Base-by-base conservation (phyloP, 78 protist species). In the Chrysochromulina tobinii region DNA sequence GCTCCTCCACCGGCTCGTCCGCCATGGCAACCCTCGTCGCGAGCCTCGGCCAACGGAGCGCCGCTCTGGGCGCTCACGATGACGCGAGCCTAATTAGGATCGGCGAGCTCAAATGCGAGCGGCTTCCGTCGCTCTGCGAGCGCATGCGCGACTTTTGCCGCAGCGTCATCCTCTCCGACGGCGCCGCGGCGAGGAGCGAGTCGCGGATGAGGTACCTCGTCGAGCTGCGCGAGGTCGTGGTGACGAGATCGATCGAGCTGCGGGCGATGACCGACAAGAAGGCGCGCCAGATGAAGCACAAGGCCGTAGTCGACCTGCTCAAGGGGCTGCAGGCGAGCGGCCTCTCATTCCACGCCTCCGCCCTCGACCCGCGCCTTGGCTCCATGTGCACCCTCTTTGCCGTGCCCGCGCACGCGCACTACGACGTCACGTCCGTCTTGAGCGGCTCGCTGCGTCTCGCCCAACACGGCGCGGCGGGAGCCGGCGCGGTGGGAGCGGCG, bases 271-370 rank as follows among this genome's bases (percentile, higher is more conserved):
- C 54, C 59, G 64, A 27, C 79, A 87, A 87, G 57, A 64, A 66
- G 57, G 68, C 88, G 25, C 54, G 27, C 25, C 73, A 48, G 90
- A 3, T 61, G 25, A 93, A 93, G 81, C 87, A 85, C 84, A 85
- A 72, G 61, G 95, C 91, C 20, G 89, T 93, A 23, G 88, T 92
- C 18, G 92, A 85, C 54, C 83, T 90, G 61, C 91, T 93, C 81
- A 17, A 67, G 9, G 21, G 1, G 55, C 91, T 93, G 27, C 7
- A 23, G 7, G 51, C 20, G 67, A 1, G 53, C n/a, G 94, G 94
- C 9, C 91, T 93, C 20, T 81, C 94, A n/a, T 23, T 15, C 87
- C 55, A 58, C 17, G 11, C 64, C 57, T 21, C 81, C 2, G 85
- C 75, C 18, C 27, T 54, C 51, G 61, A 67, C 50, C 15, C 51